Conservation (phyloP, 1,284 basidiomycete genomes). For the Ustilago bromivora region DNA sequence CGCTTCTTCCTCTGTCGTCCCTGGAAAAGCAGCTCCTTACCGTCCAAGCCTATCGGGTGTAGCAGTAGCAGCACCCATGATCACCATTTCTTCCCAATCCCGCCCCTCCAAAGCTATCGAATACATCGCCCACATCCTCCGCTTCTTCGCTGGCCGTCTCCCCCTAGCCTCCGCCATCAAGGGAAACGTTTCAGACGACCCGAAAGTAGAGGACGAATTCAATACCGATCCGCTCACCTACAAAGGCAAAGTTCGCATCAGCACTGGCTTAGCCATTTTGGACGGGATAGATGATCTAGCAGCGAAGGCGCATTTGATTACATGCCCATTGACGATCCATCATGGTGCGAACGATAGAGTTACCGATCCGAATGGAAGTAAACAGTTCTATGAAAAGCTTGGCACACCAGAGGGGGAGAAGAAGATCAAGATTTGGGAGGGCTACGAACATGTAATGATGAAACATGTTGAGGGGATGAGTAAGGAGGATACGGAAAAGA, state of each 20-base stretch:
- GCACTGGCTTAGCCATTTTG: slow-evolving; percentile 72
- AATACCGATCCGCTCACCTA: slow-evolving; percentile 71
- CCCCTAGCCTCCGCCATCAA: slow-evolving; percentile 71
- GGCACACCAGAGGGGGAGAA: slow-evolving; percentile 69
- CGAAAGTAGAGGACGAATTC: slow-evolving; percentile 68
- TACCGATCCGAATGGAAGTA: slow-evolving; percentile 71
- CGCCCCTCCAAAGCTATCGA: slow-evolving; percentile 70
- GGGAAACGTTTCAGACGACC: slow-evolving; percentile 74
- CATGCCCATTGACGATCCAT: slow-evolving; percentile 71
- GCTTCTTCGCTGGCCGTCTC: slow-evolving; percentile 71
- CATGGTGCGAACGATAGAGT: slow-evolving; percentile 73
- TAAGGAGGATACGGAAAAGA: slow-evolving; percentile 53
- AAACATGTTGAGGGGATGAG: slow-evolving; percentile 67
- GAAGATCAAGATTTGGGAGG: slow-evolving; percentile 72
- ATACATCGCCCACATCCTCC: slow-evolving; percentile 68
- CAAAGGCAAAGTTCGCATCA: slow-evolving; percentile 72
- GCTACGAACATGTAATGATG: slow-evolving; percentile 72
- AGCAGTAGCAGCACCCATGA: slow-evolving; percentile 71
- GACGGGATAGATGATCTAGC: slow-evolving; percentile 70
- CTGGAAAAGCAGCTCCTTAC: slow-evolving; percentile 28
- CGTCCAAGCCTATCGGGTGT: slow-evolving; percentile 67
- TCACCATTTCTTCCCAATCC: slow-evolving; percentile 70
- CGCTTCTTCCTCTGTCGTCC: slow-evolving; percentile 18
- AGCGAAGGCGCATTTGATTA: slow-evolving; percentile 68
- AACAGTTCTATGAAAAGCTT: slow-evolving; percentile 71